Base-by-base conservation (phyloP, 2,329 filamentous ascomycete species). In the Penicillium sp. region DNA sequence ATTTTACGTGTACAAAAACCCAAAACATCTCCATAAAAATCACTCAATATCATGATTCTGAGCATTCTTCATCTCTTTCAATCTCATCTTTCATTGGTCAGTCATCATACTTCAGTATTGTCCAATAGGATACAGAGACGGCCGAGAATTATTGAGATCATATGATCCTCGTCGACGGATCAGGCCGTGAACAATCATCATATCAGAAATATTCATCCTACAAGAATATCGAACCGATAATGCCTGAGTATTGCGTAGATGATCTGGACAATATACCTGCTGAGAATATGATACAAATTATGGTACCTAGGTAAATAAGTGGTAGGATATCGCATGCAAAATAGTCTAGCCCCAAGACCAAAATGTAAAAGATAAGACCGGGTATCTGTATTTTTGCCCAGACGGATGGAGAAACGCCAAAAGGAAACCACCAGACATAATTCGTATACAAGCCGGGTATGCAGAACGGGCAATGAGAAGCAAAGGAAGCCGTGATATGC, bases 361-460 rank as follows among this genome's bases (percentile, higher is more conserved):
- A 16, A 38, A 47, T 4, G n/a, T 39, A 34, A 32, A 34, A 32
- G 13, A 40, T 27, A 27, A n/a, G 8, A 44, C 36, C 23, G 35
- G 45, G 45, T 47, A 47, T 47, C 39, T 44, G 26, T 47, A 14
- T 28, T 31, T 41, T 24, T 13, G 34, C 42, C 23, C 42, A 46
- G 16, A 31, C 35, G 41, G 23, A 34, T 35, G 35, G 22, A 26
- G 49, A 7, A 46, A 45, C 24, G 27, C 42, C 42, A 4, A 41
- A 40, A 31, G 13, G 13, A 16, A 23, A 49, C 32, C 11, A n/a
- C 40, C 18, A 39, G 20, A n/a, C 31, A 24, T 26, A 47, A 47
- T 42, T 31, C 41, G 44, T 50, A 13, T 47, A 29, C 23, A 24
- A 9, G 41, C 14, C 23, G 37, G 38, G 27, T 32, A 46, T 46